A percentile compares a stretch with the other conserved stretches of the same genome.
Conservation (phyloP, 306 rosid genomes). For the Cucurbita ficifolia region DNA sequence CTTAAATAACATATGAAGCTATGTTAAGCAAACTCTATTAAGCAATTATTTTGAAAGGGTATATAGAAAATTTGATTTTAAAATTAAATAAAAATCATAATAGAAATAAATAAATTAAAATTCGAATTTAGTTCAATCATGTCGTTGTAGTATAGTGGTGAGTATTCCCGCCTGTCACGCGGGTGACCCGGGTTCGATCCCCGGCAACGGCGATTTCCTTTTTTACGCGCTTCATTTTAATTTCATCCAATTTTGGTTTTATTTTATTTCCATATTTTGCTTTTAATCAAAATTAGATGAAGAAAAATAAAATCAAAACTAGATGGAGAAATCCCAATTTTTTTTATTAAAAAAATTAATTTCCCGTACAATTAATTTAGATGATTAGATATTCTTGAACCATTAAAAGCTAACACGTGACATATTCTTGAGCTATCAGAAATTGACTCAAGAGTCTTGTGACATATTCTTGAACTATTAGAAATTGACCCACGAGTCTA, state of each 20-base stretch:
- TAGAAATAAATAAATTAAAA: too few relatives aligned
- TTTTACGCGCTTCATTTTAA: background rate
- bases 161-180: background rate
- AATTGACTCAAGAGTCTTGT: too few relatives aligned
- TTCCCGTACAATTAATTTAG: background rate
- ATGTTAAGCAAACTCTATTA: too few relatives aligned
- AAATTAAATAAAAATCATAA: too few relatives aligned
- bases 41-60: background rate
- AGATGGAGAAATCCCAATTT: background rate
- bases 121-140: too few relatives aligned
- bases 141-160: background rate
- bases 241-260: background rate
- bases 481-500: too few relatives aligned
- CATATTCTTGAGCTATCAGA: too few relatives aligned
- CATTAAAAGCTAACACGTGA: background rate
- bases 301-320: background rate
- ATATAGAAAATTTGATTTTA: too few relatives aligned
- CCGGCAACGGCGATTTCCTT: background rate
- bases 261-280: background rate
- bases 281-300: background rate
- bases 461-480: too few relatives aligned
- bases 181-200: background rate
- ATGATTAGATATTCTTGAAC: background rate
- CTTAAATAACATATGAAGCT: background rate
- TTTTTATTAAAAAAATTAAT: too few relatives aligned